A percentile compares a stretch with the other conserved stretches of the same genome.
Conservation (phyloP, 2,329 filamentous ascomycete species). For the Taxawa tesnikishii region DNA sequence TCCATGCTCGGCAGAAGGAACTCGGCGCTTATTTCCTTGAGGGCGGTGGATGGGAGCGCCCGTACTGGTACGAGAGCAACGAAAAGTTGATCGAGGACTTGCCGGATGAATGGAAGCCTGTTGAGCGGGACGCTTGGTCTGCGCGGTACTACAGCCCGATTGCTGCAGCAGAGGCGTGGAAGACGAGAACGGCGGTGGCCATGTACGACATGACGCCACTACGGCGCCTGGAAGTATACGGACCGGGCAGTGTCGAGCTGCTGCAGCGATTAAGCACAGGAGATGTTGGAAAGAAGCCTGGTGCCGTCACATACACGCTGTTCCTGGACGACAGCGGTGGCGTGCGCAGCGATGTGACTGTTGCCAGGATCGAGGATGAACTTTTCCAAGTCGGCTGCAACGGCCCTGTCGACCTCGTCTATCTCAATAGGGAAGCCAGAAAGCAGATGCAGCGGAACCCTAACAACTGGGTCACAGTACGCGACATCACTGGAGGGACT, state of each 20-base stretch:
- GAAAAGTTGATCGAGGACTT: constrained; percentile 36
- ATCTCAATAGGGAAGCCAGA: constrained; percentile 42
- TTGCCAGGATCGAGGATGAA: constrained; percentile 38
- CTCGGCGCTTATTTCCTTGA: constrained; percentile 50
- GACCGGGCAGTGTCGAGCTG: constrained; percentile 43
- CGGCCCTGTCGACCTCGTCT: constrained; percentile 40
- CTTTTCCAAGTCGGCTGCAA: constrained; percentile 47
- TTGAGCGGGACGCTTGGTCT: constrained; percentile 48
- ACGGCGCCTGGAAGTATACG: constrained; percentile 44
- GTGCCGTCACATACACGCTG: constrained; percentile 43
- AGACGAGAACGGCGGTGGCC: constrained; percentile 48
- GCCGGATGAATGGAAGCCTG: constrained; percentile 42
- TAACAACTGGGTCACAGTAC: constrained; percentile 36
- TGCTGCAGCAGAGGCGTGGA: constrained; percentile 50
- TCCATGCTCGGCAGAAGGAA: constrained; percentile 41
- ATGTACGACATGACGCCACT: constrained; percentile 53
- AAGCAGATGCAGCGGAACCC: constrained; percentile 30
- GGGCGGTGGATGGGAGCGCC: constrained; percentile 48
- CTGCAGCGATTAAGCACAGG: constrained; percentile 42
- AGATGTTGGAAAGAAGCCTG: constrained; percentile 34
- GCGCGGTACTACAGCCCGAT: constrained; percentile 45
- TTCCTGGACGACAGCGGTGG: constrained; percentile 42
- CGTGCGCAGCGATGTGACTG: constrained; percentile 45
- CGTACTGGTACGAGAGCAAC: constrained; percentile 51
- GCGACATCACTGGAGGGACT: constrained; percentile 47